Percentiles rank a stretch among this genome's conserved stretches.
Conservation (phyloP, 2,329 filamentous ascomycete genomes). For the Claviceps sp. region DNA sequence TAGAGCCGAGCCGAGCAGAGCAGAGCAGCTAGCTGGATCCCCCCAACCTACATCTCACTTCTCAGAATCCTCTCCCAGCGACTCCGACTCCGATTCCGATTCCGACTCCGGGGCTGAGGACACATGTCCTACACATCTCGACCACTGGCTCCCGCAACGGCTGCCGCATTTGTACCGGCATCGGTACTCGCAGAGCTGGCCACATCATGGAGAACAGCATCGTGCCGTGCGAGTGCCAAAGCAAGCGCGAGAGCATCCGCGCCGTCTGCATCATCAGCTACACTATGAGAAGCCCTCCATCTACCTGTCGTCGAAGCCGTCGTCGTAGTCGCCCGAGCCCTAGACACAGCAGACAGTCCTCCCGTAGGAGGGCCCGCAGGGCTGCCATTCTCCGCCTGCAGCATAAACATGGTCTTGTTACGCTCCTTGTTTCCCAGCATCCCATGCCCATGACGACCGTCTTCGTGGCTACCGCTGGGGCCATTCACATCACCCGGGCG, state of each 20-base stretch:
- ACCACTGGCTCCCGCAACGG: not conserved
- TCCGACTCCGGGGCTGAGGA: not conserved
- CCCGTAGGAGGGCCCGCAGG: not conserved
- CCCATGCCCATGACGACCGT: not conserved
- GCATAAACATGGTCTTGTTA: not conserved
- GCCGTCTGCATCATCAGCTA: not conserved
- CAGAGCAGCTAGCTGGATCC: too few relatives aligned
- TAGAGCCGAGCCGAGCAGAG: too few relatives aligned
- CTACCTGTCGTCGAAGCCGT: not conserved
- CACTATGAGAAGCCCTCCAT: not conserved
- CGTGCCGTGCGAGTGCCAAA: not conserved
- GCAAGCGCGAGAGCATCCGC: not conserved
- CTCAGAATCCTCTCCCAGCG: not conserved
- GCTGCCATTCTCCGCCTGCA: not conserved
- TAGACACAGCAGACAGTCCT: too few relatives aligned
- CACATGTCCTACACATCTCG: not conserved
- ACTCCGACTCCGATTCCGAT: not conserved
- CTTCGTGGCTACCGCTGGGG: not conserved
- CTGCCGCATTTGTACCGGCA: not conserved
- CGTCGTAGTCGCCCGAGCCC: too few relatives aligned
- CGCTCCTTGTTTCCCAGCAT: too few relatives aligned
- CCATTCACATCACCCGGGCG: slow-evolving; percentile 4
- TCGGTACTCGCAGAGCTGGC: not conserved
- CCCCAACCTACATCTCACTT: not conserved
- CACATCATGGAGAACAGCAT: too few relatives aligned